Percentiles rank a stretch among this genome's conserved stretches.
These are phyloP conservation scores for Rostrohypoxylon terebratum DNA, from an alignment of 495 filamentous ascomycete genomes.

Conservation along the genomic window DNA sequence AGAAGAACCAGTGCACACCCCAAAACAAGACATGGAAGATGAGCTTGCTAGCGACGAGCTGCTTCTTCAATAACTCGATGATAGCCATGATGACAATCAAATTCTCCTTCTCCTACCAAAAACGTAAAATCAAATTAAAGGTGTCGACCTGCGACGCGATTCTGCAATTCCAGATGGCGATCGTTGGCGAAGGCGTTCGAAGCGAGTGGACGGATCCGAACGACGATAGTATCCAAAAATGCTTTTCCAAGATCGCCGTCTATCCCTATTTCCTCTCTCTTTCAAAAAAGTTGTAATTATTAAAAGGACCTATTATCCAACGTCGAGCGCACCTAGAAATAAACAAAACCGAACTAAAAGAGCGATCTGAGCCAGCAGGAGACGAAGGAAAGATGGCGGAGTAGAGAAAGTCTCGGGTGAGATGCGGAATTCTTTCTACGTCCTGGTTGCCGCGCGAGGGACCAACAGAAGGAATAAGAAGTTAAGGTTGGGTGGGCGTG, in stretches of 20 bases:
- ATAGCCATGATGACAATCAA: conserved; percentile 55
- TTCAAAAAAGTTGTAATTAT: conserved; percentile 26
- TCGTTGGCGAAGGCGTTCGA: conserved; percentile 31
- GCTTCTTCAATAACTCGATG: conserved; percentile 61
- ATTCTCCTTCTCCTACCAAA: conserved; percentile 44
- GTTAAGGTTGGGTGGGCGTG: conserved; percentile 52
- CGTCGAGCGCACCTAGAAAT: conserved; percentile 43
- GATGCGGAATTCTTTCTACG: conserved; percentile 50
- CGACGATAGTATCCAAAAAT: conserved; percentile 23
- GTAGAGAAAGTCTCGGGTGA: conserved; percentile 54
- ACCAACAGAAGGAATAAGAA: conserved; percentile 44
- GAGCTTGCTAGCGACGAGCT: conserved; percentile 74
- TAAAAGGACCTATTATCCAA: conserved; percentile 41
- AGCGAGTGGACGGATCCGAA: conserved; percentile 37
- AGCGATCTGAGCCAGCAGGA: conserved; percentile 71
- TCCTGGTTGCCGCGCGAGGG: conserved; percentile 51
- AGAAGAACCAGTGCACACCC: conserved; percentile 81
- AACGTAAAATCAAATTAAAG: conserved; percentile 46
- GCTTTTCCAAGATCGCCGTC: conserved; percentile 33
- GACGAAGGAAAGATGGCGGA: conserved; percentile 57
- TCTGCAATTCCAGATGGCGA: conserved; percentile 36
- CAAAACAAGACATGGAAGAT: conserved; percentile 90
- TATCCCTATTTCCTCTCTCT: conserved; percentile 21
- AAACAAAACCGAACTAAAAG: conserved; percentile 58
- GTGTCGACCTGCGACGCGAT: conserved; percentile 66